phyloP scores from a whole-genome alignment of 2,329 filamentous ascomycete species.

The Septoria linicola region DNA sequence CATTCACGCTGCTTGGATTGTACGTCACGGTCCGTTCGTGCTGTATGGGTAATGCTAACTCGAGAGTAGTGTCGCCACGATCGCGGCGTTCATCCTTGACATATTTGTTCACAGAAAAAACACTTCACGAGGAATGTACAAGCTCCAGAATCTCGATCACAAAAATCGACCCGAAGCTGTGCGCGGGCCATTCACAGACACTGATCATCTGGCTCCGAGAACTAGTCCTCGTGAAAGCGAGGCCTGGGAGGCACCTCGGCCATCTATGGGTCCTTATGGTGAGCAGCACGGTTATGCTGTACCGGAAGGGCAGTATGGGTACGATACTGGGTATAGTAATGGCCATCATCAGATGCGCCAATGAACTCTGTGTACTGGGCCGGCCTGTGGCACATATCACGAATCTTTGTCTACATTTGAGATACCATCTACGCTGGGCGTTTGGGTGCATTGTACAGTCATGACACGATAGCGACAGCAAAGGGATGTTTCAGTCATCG shows the following conservation, averaged over 20 bases:
- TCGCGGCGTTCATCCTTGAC: constrained; percentile 52
- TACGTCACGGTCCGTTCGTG: constrained; percentile 27
- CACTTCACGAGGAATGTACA: constrained; percentile 50
- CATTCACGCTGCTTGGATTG: constrained; percentile 53
- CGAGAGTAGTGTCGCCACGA: constrained; percentile 43
- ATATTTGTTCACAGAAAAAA: constrained; percentile 48
- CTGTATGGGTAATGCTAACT: constrained; percentile 3
- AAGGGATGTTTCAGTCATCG: constrained; percentile 2
- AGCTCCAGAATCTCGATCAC: constrained; percentile 45
- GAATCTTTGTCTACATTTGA: constrained; percentile 1
- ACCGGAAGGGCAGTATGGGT: constrained; percentile 45
- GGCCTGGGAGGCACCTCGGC: constrained; percentile 36
- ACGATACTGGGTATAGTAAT: constrained; percentile 44
- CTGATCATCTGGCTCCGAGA: constrained; percentile 16
- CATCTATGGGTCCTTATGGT: constrained; percentile 33
- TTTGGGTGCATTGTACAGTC: neutral
- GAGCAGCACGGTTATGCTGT: constrained; percentile 43
- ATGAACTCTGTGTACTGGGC: too few relatives aligned
- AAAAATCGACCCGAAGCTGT: constrained; percentile 31
- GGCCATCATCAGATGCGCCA: constrained; percentile 10
- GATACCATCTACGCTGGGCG: constrained; percentile 8
- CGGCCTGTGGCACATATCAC: neutral
- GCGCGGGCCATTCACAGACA: constrained; percentile 32
- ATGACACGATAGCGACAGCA: constrained; percentile 9
- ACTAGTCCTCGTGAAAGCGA: constrained; percentile 30